Percentiles rank a stretch among this genome's conserved stretches.
phyloP scores from a whole-genome alignment of 164 flowering plant genomes.

The Sedum album region DNA sequence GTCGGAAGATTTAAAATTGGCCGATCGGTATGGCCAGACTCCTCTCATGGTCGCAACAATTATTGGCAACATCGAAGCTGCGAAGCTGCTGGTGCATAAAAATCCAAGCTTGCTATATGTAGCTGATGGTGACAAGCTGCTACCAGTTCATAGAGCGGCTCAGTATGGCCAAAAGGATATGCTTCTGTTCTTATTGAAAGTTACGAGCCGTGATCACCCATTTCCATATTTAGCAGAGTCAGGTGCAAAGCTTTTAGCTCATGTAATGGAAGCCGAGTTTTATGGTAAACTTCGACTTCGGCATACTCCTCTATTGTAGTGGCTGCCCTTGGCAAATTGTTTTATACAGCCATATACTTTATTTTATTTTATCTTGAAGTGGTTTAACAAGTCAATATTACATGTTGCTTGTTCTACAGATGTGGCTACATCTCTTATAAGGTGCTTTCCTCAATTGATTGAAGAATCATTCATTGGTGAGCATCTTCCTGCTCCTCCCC shows the following conservation, averaged over 20 bases:
- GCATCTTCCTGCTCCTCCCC: slow-evolving; percentile 6
- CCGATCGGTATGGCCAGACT: slow-evolving; percentile 9
- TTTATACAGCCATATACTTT: too few relatives aligned
- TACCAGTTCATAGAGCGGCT: slow-evolving; percentile 11
- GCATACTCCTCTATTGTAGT: background rate
- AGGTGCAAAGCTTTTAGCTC: slow-evolving; percentile 7
- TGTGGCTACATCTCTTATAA: slow-evolving; percentile 6
- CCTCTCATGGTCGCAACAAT: slow-evolving; percentile 11
- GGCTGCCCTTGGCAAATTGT: background rate
- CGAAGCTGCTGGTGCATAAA: slow-evolving; percentile 6
- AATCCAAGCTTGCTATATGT: background rate
- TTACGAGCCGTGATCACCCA: background rate
- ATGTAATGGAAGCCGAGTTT: background rate
- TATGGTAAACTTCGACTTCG: slow-evolving; percentile 11
- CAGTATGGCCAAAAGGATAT: slow-evolving; percentile 11
- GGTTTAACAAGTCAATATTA: background rate
- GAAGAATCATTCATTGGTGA: slow-evolving; percentile 6
- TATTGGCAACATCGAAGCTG: slow-evolving; percentile 11
- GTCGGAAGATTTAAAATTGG: background rate
- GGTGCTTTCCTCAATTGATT: background rate
- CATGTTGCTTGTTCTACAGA: background rate
- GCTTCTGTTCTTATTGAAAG: slow-evolving; percentile 9
- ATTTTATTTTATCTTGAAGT: background rate
- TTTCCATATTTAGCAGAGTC: slow-evolving; percentile 5
- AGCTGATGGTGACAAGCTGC: background rate